Base-by-base conservation (phyloP, 768 basidiomycete genomes). In the Suillus lakei region DNA sequence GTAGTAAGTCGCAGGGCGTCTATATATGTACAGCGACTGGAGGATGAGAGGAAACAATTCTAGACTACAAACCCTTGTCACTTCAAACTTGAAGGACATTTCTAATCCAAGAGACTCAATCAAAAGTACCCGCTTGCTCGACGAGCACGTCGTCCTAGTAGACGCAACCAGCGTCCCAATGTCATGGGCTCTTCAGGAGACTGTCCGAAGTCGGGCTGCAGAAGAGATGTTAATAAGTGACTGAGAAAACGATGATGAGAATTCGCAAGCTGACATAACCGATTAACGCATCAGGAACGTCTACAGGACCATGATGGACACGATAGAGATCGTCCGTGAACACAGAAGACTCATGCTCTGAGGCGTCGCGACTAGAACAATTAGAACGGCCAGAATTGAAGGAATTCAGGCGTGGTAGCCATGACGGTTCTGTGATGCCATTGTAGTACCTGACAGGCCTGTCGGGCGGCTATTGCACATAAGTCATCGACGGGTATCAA, bases 401-500 rank as follows among this genome's bases (percentile, higher is more conserved):
- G 58, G 58, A 59, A 8, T 59, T 59, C 26, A 41, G 18, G 39
- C 58, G 58, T 28, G 58, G 58, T 59, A 59, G 39, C 58, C 58
- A 59, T 30, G 58, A 59, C 39, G 58, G 58, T 30, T 59, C 58
- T 59, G 58, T 41, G 18, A 41, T 41, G 18, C 39, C 39, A 1
- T 18, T 59, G 39, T 59, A 43, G 15, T 59, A 12, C 5, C 38
- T 26, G 39, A 59, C 58, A 30, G 58, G 9, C 26, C 58, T 59
- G 58, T 59, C 58, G 2, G 58, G 23, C 4, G 58, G 58, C 58
- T 59, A 36, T 59, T 41, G 58, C 39, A 18, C 58, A 41, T 59
- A 59, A 41, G 41, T 41, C 28, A 59, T 59, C 28, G 38, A 41
- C 26, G 58, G 39, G 58, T 41, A 21, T 41, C 39, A 41, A 13